Evolutionary conservation across 352 stramenopile species (phyloP).

Genomic region (Phytopythium montanum): DNA sequence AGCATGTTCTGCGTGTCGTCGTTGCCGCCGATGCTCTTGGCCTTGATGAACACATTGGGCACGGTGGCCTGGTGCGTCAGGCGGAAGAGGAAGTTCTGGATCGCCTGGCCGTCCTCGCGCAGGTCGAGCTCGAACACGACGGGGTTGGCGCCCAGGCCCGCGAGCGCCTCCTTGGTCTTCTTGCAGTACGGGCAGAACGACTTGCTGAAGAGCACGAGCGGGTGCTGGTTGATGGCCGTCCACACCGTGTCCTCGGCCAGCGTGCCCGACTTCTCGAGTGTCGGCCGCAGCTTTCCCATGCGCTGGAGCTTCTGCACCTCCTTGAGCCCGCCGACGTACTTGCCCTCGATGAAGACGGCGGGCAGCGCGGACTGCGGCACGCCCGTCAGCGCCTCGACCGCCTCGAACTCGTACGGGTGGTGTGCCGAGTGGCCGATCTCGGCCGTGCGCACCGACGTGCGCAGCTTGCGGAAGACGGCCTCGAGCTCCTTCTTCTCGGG

Average conservation of each 20-base stretch:
- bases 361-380: slow-evolving; percentile 85
- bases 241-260: slow-evolving; percentile 74
- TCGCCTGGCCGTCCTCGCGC: slow-evolving; percentile 83
- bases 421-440: slow-evolving; percentile 53
- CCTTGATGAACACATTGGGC: slow-evolving; percentile 98
- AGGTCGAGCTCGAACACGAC: slow-evolving; percentile 79
- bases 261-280: slow-evolving; percentile 78
- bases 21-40: slow-evolving; percentile 93
- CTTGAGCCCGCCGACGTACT: slow-evolving; percentile 93
- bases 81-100: slow-evolving; percentile 90
- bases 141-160: slow-evolving; percentile 50
- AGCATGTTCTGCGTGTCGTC: slow-evolving; percentile 91
- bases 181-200: slow-evolving; percentile 88
- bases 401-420: slow-evolving; percentile 69
- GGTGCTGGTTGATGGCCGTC: slow-evolving; percentile 64
- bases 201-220: slow-evolving; percentile 83
- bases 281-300: slow-evolving; percentile 76
- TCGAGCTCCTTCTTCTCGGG: slow-evolving; percentile 91
- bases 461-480: slow-evolving; percentile 67
- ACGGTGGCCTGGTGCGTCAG: slow-evolving; percentile 95
- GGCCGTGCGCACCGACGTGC: slow-evolving; percentile 47
- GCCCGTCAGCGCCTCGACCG: slow-evolving; percentile 86
- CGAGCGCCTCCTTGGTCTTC: slow-evolving; percentile 74
- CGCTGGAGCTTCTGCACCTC: slow-evolving; percentile 87
- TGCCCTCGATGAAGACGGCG: slow-evolving; percentile 95